A percentile compares a stretch with the other conserved stretches of the same genome.
Evolutionary conservation across 441 rosid species (phyloP).

Genomic region (Gossypium laxum): DNA sequence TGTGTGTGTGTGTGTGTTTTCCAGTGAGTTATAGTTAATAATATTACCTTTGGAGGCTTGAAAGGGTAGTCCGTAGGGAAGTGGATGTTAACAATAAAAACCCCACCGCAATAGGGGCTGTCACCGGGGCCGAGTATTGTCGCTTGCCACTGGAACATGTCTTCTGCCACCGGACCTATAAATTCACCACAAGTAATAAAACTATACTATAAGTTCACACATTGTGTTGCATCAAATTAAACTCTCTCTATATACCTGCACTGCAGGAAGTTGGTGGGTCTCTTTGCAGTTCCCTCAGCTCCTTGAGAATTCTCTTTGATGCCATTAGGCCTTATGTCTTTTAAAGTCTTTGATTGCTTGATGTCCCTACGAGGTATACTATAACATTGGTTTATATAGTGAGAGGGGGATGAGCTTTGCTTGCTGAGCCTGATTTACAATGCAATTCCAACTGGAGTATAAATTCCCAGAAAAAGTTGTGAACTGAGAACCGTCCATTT

Average conservation of each 20-base stretch:
- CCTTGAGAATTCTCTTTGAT: constrained; percentile 30
- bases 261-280: constrained; percentile 38
- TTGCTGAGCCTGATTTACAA: not conserved
- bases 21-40: not conserved
- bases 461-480: constrained; percentile 9
- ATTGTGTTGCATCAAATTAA: not conserved
- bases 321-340: constrained; percentile 19
- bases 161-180: constrained; percentile 28
- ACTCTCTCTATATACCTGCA: constrained; percentile 17
- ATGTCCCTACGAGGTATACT: not conserved
- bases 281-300: constrained; percentile 29
- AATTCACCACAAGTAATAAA: not conserved
- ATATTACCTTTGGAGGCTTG: constrained; percentile 33
- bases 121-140: constrained; percentile 30
- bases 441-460: not conserved
- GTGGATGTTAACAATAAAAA: constrained; percentile 28
- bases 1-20: not conserved
- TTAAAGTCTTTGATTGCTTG: not conserved
- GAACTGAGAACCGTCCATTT: constrained; percentile 1
- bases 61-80: constrained; percentile 37
- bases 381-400: constrained; percentile 6
- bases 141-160: constrained; percentile 34
- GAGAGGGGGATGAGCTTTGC: not conserved
- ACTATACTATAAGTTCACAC: not conserved
- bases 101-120: constrained; percentile 32